phyloP scores from a whole-genome alignment of 768 basidiomycete species.

The Chlorophyllum brunneum region DNA sequence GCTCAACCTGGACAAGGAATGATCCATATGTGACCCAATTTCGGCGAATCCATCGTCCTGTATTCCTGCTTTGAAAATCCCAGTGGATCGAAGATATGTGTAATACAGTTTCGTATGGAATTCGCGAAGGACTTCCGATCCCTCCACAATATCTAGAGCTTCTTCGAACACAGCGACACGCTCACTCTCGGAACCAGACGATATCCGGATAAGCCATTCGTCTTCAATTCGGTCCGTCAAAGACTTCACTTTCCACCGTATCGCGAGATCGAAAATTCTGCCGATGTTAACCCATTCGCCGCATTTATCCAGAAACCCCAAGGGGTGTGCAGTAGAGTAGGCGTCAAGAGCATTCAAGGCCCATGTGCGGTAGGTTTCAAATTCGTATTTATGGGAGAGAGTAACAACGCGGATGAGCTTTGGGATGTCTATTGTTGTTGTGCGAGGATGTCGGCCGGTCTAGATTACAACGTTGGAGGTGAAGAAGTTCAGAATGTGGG shows the following conservation, averaged over 20 bases:
- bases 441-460: neutral
- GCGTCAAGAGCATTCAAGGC: neutral
- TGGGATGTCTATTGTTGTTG: neutral
- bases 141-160: constrained; percentile 1
- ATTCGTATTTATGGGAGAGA: neutral
- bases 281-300: neutral
- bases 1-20: neutral
- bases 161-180: neutral
- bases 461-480: neutral
- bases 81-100: neutral
- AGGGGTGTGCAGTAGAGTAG: neutral
- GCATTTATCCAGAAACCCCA: neutral
- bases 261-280: neutral
- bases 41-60: neutral
- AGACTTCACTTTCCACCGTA: neutral
- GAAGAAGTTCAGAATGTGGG: neutral
- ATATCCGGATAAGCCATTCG: neutral
- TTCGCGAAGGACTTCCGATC: neutral
- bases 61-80: neutral
- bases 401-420: neutral
- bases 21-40: neutral
- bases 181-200: neutral
- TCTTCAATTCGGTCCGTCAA: neutral
- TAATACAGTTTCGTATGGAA: constrained; percentile 7
- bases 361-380: neutral